A percentile compares a stretch with the other conserved stretches of the same genome.
phyloP scores from a whole-genome alignment of 352 stramenopile genomes.

The Globisporangium sylvaticum region DNA sequence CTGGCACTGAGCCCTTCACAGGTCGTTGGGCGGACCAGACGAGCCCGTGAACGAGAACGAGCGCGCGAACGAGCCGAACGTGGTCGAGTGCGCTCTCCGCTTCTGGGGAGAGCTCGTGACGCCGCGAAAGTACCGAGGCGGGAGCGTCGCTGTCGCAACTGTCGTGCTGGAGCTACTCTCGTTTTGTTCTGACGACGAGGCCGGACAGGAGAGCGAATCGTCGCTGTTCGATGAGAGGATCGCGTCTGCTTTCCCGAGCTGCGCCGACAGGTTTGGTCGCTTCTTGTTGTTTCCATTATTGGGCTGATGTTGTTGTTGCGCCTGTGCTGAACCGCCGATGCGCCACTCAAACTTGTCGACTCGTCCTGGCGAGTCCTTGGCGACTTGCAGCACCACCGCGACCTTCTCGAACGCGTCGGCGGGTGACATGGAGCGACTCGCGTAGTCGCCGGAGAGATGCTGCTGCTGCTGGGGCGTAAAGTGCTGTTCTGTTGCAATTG shows the following conservation, averaged over 20 bases:
- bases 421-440: conserved; percentile 42
- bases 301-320: background rate
- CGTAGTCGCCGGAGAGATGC: conserved; percentile 13
- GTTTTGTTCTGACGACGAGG: background rate
- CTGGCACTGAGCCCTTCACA: conserved; percentile 1
- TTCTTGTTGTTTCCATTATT: background rate
- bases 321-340: conserved; percentile 19
- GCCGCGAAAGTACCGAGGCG: conserved; percentile 65
- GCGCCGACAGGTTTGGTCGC: conserved; percentile 5
- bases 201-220: background rate
- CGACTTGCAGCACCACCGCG: conserved; percentile 29
- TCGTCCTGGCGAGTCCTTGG: conserved; percentile 46
- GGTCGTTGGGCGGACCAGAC: background rate
- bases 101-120: conserved; percentile 52
- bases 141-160: conserved; percentile 20
- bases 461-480: conserved; percentile 16
- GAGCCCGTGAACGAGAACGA: conserved; percentile 62
- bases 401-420: conserved; percentile 65
- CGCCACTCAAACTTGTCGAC: conserved; percentile 64
- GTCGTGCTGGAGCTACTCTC: background rate
- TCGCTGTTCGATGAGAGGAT: background rate
- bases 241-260: conserved; percentile 4
- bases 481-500: conserved; percentile 22
- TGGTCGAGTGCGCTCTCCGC: conserved; percentile 73
- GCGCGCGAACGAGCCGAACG: conserved; percentile 68